Evolutionary conservation across 768 basidiomycete species (phyloP).

Genomic region (Boletus vinaceobasis): DNA sequence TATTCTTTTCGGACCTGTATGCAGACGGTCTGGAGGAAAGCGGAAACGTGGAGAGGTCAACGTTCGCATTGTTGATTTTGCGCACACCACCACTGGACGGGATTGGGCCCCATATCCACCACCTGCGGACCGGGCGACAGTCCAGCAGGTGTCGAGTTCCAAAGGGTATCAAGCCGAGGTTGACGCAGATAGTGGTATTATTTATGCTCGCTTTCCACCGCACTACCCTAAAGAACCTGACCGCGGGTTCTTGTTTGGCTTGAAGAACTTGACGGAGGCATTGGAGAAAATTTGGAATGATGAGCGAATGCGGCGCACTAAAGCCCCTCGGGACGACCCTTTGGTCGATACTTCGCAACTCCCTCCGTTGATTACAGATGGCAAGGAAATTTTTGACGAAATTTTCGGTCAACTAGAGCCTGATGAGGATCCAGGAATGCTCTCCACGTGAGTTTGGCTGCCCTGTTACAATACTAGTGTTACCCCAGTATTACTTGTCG

Average conservation of each 20-base stretch:
- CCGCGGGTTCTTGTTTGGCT: constrained; percentile 88
- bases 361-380: constrained; percentile 62
- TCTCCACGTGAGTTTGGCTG: constrained; percentile 54
- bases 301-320: constrained; percentile 70
- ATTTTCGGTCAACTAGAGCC: constrained; percentile 51
- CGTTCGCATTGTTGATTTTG: constrained; percentile 97
- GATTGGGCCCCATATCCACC: constrained; percentile 78
- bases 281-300: constrained; percentile 86
- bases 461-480: neutral
- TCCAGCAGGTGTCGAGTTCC: constrained; percentile 50
- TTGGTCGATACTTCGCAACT: constrained; percentile 47
- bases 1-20: constrained; percentile 62
- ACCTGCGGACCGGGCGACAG: constrained; percentile 35
- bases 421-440: constrained; percentile 69
- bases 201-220: constrained; percentile 93
- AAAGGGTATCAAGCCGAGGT: constrained; percentile 81
- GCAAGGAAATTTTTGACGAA: constrained; percentile 76
- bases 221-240: constrained; percentile 88
- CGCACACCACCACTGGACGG: constrained; percentile 92
- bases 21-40: constrained; percentile 59
- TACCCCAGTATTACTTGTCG: neutral
- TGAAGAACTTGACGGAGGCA: constrained; percentile 74
- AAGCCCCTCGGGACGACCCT: constrained; percentile 57
- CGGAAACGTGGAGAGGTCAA: constrained; percentile 88
- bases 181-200: constrained; percentile 76